Evolutionary conservation across 768 basidiomycete genomes (phyloP), one percentile per base, ranked within the genome.

Genomic region (Hebeloma cylindrosporum): DNA sequence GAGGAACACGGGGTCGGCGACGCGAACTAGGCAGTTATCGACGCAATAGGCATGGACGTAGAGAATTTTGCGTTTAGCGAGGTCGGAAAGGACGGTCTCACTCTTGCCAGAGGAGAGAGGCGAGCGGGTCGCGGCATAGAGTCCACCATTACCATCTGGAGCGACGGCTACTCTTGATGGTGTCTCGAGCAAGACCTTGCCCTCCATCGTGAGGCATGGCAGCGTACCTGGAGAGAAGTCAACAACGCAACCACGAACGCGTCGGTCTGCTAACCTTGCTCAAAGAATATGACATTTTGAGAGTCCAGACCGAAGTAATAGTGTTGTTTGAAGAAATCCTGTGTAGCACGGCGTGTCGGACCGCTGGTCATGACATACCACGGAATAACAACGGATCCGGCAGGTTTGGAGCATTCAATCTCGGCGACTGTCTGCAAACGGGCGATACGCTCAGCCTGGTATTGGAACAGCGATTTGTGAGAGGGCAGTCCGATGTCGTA

Each of bases 351-450:
- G 53, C 93, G 81, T 26, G 96, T 99, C 28, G 95, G 96, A 17
- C 94, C 94, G 60, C 90, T 93, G 45, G 95, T 98, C 96, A 99
- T 99, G 59, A 99, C 83, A 70, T 97, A 98, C 96, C 96, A 98
- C 27, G 91, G 90, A 45, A 98, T 81, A 40, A 80, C 64, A 41
- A 91, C 88, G 1, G 80, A 78, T 37, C 78, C 80, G 13, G 67
- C 61, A 11, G 77, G 66, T 57, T 82, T 82, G 28, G 66, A 61
- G 37, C 57, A 62, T 49, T 78, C 70, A 27, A 74, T 61, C 61
- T 80, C 83, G 0, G 92, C 93, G 40, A 95, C 63, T 23, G 70
- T 70, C 66, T 95, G 89, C 44, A 99, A 69, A 46, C 88, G 82
- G 47, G 77, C 75, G 62, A 99, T 96, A 43, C 96, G 82, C 69